Percentiles rank a stretch among this genome's conserved stretches.
These are phyloP conservation scores for Alternaria sp. DNA, from an alignment of 2,329 filamentous ascomycete genomes.

Conservation along the genomic window DNA sequence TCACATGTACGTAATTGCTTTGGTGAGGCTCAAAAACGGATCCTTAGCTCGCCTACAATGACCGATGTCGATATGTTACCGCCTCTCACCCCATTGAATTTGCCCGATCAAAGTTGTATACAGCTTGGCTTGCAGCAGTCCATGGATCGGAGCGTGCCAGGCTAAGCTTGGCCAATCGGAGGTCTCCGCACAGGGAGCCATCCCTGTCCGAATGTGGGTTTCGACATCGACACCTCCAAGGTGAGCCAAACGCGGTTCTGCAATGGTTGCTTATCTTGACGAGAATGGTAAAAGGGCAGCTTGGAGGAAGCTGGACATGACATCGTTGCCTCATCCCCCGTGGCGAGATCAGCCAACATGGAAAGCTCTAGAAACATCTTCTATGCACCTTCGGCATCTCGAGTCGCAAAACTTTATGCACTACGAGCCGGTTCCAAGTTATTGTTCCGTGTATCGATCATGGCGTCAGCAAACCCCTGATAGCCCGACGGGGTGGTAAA, in stretches of 20 bases:
- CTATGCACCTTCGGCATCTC: background rate
- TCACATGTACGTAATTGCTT: conserved; percentile 10
- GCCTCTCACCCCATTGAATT: conserved; percentile 3
- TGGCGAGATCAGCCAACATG: background rate
- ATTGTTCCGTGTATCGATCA: background rate
- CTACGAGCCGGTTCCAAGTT: conserved; percentile 6
- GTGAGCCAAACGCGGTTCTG: conserved; percentile 3
- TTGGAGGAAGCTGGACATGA: conserved; percentile 1
- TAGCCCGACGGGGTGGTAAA: background rate
- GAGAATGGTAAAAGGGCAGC: background rate
- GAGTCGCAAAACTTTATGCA: background rate
- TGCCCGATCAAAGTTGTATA: conserved; percentile 9
- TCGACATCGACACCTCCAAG: background rate
- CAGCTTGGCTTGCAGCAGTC: conserved; percentile 14
- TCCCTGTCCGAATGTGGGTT: background rate
- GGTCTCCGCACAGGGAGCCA: background rate
- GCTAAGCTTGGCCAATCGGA: conserved; percentile 7
- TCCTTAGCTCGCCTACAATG: background rate
- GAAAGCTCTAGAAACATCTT: background rate
- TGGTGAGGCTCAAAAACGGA: background rate
- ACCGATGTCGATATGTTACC: conserved; percentile 1
- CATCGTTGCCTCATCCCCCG: background rate
- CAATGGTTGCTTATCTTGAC: conserved; percentile 6
- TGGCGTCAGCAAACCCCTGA: conserved; percentile 3
- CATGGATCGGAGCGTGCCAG: conserved; percentile 1